These are phyloP conservation scores for Pisolithus tinctorius DNA, from an alignment of 768 basidiomycete species.

Conservation along the genomic window DNA sequence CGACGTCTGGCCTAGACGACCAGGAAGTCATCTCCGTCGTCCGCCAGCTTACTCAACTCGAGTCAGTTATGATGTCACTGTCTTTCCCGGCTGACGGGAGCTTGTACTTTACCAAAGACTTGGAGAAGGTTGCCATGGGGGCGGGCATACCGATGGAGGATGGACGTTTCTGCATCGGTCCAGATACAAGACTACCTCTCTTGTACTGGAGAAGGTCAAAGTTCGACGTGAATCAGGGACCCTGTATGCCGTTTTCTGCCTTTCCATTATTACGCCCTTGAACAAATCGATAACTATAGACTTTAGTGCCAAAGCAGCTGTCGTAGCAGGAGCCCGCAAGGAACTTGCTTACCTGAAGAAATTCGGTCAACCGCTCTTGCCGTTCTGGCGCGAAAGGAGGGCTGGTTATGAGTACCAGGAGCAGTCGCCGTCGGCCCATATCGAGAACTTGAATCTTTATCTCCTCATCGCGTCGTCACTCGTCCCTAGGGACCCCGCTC, in stretches of 20 bases:
- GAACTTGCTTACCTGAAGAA: neutral
- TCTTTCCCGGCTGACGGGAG: slow-evolving; percentile 46
- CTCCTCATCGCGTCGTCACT: slow-evolving; percentile 27
- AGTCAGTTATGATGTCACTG: slow-evolving; percentile 41
- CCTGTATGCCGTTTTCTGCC: slow-evolving; percentile 37
- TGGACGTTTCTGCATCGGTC: slow-evolving; percentile 39
- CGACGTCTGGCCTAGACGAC: slow-evolving; percentile 33
- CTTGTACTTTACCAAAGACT: slow-evolving; percentile 41
- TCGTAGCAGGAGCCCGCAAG: neutral
- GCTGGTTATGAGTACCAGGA: slow-evolving; percentile 38
- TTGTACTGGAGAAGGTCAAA: slow-evolving; percentile 46
- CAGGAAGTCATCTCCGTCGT: slow-evolving; percentile 34
- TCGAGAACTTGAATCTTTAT: slow-evolving; percentile 43
- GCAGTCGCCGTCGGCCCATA: slow-evolving; percentile 42
- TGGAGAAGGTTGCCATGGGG: slow-evolving; percentile 32
- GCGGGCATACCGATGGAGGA: slow-evolving; percentile 30
- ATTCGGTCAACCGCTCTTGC: neutral
- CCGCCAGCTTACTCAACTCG: slow-evolving; percentile 41
- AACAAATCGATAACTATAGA: neutral
- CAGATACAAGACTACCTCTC: slow-evolving; percentile 34
- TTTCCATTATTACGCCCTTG: slow-evolving; percentile 19
- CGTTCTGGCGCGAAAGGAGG: slow-evolving; percentile 18
- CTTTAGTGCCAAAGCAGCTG: neutral
- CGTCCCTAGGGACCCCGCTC: slow-evolving; percentile 32
- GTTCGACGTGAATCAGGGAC: slow-evolving; percentile 45